Conservation (phyloP, 169 alveolate genomes). For the Plasmodium vivax region DNA sequence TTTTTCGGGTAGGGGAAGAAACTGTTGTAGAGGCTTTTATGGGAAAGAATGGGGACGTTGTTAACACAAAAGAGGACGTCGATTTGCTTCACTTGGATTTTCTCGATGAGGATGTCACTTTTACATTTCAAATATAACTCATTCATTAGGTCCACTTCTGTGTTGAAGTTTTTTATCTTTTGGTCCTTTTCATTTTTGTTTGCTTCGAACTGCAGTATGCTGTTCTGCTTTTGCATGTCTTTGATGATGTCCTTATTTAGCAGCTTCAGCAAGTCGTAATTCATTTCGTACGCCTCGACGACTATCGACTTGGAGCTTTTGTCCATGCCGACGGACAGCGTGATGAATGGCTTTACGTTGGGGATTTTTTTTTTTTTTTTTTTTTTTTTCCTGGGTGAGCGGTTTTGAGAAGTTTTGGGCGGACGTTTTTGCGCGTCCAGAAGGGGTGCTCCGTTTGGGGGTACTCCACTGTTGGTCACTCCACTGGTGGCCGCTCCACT, state of each 20-base stretch:
- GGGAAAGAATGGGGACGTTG: conserved; percentile 68
- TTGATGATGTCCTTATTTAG: conserved; percentile 51
- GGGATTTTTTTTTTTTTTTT: conserved; percentile 26
- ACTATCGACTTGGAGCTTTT: conserved; percentile 34
- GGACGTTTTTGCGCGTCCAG: neutral
- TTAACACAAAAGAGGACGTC: conserved; percentile 70
- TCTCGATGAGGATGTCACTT: conserved; percentile 42
- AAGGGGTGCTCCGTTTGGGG: neutral
- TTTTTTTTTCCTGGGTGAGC: neutral
- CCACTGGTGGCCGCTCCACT: neutral
- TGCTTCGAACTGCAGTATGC: conserved; percentile 62
- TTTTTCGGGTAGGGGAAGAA: conserved; percentile 65
- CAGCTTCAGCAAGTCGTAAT: conserved; percentile 50
- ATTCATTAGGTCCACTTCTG: conserved; percentile 68
- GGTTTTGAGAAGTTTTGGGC: neutral
- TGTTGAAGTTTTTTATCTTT: conserved; percentile 64
- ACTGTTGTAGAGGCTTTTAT: conserved; percentile 34
- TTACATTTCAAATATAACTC: conserved; percentile 74
- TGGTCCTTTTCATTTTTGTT: conserved; percentile 36
- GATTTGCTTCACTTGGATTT: conserved; percentile 46
- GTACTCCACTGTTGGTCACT: neutral
- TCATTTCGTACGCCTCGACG: conserved; percentile 74
- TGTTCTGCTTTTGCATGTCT: conserved; percentile 68
- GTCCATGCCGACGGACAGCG: conserved; percentile 67
- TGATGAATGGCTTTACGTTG: conserved; percentile 65